Percentiles rank a stretch among this genome's conserved stretches.
Conservation (phyloP, 768 basidiomycete genomes). For the Pleurotus sapidus region DNA sequence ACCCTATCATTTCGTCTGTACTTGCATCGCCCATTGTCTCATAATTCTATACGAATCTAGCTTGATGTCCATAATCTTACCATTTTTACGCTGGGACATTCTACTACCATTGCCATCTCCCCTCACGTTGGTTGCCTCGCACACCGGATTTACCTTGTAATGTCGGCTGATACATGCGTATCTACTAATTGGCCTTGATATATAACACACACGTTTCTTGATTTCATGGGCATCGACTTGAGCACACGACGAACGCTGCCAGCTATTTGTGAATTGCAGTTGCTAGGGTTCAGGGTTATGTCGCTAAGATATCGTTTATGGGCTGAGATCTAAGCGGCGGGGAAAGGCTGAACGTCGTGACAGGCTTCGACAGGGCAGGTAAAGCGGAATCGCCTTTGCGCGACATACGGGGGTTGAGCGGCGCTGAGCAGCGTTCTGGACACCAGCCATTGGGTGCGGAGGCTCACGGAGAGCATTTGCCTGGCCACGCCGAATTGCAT, state of each 20-base stretch:
- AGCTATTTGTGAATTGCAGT: too few relatives aligned
- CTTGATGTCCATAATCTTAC: not conserved
- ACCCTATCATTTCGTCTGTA: constrained; percentile 5
- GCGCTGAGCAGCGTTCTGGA: not conserved
- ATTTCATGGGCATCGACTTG: too few relatives aligned
- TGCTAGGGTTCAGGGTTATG: too few relatives aligned
- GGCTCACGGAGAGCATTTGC: not conserved
- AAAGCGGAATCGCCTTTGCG: not conserved
- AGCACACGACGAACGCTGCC: too few relatives aligned
- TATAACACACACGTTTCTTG: too few relatives aligned
- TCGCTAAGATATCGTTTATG: too few relatives aligned
- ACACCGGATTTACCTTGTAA: not conserved
- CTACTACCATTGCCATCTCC: not conserved
- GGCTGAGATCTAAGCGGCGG: not conserved
- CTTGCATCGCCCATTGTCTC: not conserved
- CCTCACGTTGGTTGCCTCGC: not conserved
- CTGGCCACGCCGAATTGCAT: not conserved
- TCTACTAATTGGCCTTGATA: not conserved
- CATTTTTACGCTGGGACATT: not conserved
- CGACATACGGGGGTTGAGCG: constrained; percentile 5
- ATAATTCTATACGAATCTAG: not conserved
- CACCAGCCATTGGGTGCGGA: constrained; percentile 1
- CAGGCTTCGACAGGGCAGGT: not conserved
- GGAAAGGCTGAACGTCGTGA: not conserved
- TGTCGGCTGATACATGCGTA: not conserved